Evolutionary conservation across 2,329 filamentous ascomycete species (phyloP), one percentile per base, ranked within the genome.

Genomic region (Aspergillus sclerotialis): DNA sequence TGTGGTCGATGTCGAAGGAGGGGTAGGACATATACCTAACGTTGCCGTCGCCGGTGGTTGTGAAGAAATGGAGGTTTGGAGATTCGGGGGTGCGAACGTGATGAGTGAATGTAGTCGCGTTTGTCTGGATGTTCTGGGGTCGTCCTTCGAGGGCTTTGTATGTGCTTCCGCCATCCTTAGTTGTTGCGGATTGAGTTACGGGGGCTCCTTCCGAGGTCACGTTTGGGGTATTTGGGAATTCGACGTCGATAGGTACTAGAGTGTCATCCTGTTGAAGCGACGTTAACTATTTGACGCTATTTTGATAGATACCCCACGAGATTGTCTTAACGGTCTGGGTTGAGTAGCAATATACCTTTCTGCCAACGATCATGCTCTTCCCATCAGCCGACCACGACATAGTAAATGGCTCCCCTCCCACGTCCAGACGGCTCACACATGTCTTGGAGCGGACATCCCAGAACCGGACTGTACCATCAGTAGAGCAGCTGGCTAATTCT

Each of bases 401-500:
- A 2, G 66, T 70, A 39, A 71, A 68, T 10, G 65, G 65, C 41
- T 70, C 67, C 16, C 65, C 66, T 28, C 67, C 68, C n/a, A 71
- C 58, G 40, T 69, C 65, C 5, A 71, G 47, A 30, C 60, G 64
- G 41, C 63, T 65, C 12, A 68, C 61, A 38, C 66, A 69, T 3
- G 53, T 63, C 48, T 70, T 70, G 10, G 63, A 65, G 28, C 68
- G 60, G 15, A 70, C 68, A 48, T 71, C 68, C 68, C 68, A 71
- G 41, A 71, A 65, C 26, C 66, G 60, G 30, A 70, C 66, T 2
- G 67, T 69, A 3, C 68, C 68, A 49, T 71, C 68, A 1, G 58
- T 63, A 1, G 66, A 67, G 44, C 67, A 70, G 35, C 67, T 70
- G 4, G 68, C 68, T 21, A 71, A 48, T 44, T 71, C 68, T 4